These are phyloP conservation scores for Fraxinus sp. DNA, from an alignment of 305 asterid species.

Conservation along the genomic window DNA sequence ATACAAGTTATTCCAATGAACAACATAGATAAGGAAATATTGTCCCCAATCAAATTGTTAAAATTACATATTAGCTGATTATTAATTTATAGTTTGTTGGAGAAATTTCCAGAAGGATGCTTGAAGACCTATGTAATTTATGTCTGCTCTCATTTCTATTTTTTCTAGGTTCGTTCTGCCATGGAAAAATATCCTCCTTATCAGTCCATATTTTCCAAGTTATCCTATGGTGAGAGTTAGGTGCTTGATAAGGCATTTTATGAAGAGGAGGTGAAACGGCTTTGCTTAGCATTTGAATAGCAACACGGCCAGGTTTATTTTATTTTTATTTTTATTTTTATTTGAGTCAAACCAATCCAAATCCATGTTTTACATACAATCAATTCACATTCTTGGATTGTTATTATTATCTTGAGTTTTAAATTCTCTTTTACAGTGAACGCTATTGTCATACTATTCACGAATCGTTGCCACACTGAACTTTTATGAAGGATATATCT, in stretches of 20 bases:
- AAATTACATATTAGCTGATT: background rate
- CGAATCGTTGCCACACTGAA: no score
- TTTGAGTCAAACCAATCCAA: no score
- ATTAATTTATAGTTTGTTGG: background rate
- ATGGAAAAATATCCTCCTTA: constrained; percentile 96
- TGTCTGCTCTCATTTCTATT: background rate
- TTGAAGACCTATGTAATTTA: constrained; percentile 1
- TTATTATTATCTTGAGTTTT: no score
- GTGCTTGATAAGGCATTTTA: constrained; percentile 98
- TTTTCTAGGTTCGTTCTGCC: constrained; percentile 76
- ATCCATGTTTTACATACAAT: no score
- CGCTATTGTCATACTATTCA: no score
- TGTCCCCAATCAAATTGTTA: background rate
- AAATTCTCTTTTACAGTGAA: no score
- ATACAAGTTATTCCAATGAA: background rate
- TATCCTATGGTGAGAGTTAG: constrained; percentile 97
- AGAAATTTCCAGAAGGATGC: background rate
- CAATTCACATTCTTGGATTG: no score
- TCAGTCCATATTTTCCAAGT: constrained; percentile 74
- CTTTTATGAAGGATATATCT: no score
- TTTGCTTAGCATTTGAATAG: constrained; percentile 93
- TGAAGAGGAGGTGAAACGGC: constrained; percentile 96
- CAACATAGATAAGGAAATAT: background rate
- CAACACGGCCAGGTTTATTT: no score
- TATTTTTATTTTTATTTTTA: no score